These are phyloP conservation scores for Ampelocalamus luodianensis DNA, from an alignment of 176 grass and related monocot species.

Conservation along the genomic window DNA sequence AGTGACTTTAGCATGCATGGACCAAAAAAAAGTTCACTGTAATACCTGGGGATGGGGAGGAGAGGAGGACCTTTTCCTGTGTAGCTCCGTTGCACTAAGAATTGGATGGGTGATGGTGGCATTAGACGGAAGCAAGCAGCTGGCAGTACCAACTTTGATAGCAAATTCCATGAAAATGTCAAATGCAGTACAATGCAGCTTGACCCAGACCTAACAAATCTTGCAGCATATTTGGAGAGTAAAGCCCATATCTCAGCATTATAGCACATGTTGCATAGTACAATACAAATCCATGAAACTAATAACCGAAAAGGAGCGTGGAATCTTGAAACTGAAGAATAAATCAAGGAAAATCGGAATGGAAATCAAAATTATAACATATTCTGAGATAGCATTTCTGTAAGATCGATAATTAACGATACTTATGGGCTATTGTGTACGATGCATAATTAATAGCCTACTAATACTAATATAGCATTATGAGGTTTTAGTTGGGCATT, in stretches of 20 bases:
- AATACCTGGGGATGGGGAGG: no score
- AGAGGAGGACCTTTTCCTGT: no score
- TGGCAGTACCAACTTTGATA: constrained; percentile 73
- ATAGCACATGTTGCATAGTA: constrained; percentile 74
- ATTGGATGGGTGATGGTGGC: no score
- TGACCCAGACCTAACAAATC: constrained; percentile 85
- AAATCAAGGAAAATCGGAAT: constrained; percentile 24
- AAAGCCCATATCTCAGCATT: constrained; percentile 89
- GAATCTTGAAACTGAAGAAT: constrained; percentile 1
- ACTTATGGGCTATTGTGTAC: neutral
- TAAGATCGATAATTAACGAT: constrained; percentile 14
- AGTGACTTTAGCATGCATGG: no score
- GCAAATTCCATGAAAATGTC: constrained; percentile 97
- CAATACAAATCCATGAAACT: constrained; percentile 28
- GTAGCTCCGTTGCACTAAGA: no score
- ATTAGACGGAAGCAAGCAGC: no score
- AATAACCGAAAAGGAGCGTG: neutral
- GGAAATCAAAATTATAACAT: constrained; percentile 2
- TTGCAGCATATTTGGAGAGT: constrained; percentile 68
- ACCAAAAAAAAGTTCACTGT: no score
- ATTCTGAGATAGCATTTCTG: constrained; percentile 16
- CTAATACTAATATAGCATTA: constrained; percentile 13
- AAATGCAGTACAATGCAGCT: constrained; percentile 75
- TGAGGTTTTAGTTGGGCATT: no score
- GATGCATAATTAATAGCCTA: neutral